Base-by-base conservation (phyloP, 2,329 filamentous ascomycete genomes). In the Zymoseptoria brevis region DNA sequence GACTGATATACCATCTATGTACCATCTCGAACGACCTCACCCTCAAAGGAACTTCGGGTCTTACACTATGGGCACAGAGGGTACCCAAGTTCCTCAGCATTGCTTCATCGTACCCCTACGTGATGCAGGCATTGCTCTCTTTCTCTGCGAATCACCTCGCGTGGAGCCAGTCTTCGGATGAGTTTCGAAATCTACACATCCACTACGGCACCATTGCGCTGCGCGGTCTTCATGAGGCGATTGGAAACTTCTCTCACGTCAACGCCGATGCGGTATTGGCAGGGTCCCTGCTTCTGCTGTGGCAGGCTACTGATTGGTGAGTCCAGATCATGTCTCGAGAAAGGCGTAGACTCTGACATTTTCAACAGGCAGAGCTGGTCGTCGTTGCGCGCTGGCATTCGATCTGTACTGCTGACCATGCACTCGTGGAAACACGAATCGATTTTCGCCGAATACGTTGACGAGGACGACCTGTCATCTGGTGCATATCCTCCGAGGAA, bases 221-320 rank as follows among this genome's bases (percentile, higher is more conserved):
- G 60, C 91, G 89, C 68, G 93, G 93, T 2, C 78, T 97, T 53
- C 90, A 96, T 70, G 88, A 92, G 70, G 90, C 91, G 26, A 92
- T 97, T 66, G 85, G 86, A 51, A 82, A 83, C 19, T 96, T 97
- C 75, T 95, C 89, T 2, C 86, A 85, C 67, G 85, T 88, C 56
- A 96, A 91, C 62, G 93, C 90, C 1, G 93, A 99, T 75, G 91
- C 92, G 50, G 87, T 96, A 62, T 82, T 99, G 57, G 93, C 92
- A 24, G 90, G 92, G 30, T 96, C 93, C 24, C 85, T 96, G 51
- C 83, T 97, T 53, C 82, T 99, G 54, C 95, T 92, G 45, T 97
- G 94, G 92, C 93, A 97, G 77, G 89, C 90, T 58, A 94, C 87
- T 61, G 93, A 97, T 78, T 97, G 92, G 93, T 95, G 82, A 80